Evolutionary conservation across 768 basidiomycete species (phyloP), one percentile per base, ranked within the genome.

Genomic region (Mycena pura): DNA sequence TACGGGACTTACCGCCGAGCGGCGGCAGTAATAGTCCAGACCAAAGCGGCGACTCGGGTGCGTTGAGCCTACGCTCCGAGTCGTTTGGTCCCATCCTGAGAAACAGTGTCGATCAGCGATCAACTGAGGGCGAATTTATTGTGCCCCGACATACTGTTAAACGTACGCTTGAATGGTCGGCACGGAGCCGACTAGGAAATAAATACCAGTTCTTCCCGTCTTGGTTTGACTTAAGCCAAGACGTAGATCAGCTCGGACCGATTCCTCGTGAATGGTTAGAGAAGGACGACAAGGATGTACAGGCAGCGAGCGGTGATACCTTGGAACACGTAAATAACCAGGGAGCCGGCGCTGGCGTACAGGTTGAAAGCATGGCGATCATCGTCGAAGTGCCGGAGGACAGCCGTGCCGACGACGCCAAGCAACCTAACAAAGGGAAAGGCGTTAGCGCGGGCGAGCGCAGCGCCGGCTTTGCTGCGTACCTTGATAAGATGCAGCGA

Each of bases 201-300:
- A n/a, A 39, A 21, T n/a, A 29, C 6, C 51, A 57, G 15, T 56
- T 51, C 10, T 57, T 57, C 13, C 60, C 60, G 1, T 39, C 47
- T n/a, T 62, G 54, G 54, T 62, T 62, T 17, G 54, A 51, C 19
- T 17, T 57, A 4, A 51, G 54, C 14, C 3, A 19, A 6, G 53
- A 62, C 17, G 47, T 50, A 3, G 54, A 62, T 27, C 48, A 62
- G 22, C 43, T 56, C 4, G 60, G 60, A 5, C 60, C 60, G 0
- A 6, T 50, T 15, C 47, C 54, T 0, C 11, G n/a, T 6, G 43
- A 62, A 1, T 56, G 54, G 48, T 6, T 32, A 6, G 15, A 38
- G 40, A 19, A 19, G 14, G 52, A 34, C 14, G 60, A 56, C 24
- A 3, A 15, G 1, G 39, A 55, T 1, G 19, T 61, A 21, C 47